Base-by-base conservation (phyloP, 345 rosid genomes). In the Euphorbia tirucalli region DNA sequence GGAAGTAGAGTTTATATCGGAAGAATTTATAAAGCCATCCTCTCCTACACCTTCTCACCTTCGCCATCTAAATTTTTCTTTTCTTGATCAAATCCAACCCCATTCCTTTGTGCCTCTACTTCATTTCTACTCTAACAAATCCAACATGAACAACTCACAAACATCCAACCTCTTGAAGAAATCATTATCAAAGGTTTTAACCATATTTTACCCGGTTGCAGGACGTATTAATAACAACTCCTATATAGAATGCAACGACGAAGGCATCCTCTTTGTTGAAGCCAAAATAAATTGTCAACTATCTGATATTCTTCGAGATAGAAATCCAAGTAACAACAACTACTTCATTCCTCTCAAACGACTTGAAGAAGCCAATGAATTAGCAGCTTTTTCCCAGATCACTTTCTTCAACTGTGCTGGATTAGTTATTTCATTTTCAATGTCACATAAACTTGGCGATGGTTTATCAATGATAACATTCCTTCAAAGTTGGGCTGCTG, bases 11-110 rank as follows among this genome's bases (percentile, higher is more conserved):
- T 7, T 46, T 46, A 2, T 11, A 46, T 46, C 52, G 16, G 19
- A 46, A 46, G 18, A 46, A 46, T 46, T 7, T 46, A 16, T 46
- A 11, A 46, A 46, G 52, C 52, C 52, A 8, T 77, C 72, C 27
- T 71, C 52, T 13, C 80, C 80, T 1, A 71, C 80, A 10, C 80
- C 80, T 0, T 21, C 66, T 60, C 75, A 66, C 52, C 52, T 13
- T 46, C 52, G 52, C 52, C 52, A 46, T 46, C 19, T 46, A 7
- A 58, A 67, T 58, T 70, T 58, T 3, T 74, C 82, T 15, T 32
- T 77, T 43, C 52, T 46, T 15, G 52, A 46, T 46, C 52, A 46
- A 46, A 14, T 46, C 52, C 52, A 46, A 46, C 52, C 52, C 18
- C 52, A 16, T 46, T 6, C 2, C 3, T 46, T 13, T 46, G 52